Evolutionary conservation across 345 rosid species (phyloP).

Genomic region (Gossypium ekmanianum): DNA sequence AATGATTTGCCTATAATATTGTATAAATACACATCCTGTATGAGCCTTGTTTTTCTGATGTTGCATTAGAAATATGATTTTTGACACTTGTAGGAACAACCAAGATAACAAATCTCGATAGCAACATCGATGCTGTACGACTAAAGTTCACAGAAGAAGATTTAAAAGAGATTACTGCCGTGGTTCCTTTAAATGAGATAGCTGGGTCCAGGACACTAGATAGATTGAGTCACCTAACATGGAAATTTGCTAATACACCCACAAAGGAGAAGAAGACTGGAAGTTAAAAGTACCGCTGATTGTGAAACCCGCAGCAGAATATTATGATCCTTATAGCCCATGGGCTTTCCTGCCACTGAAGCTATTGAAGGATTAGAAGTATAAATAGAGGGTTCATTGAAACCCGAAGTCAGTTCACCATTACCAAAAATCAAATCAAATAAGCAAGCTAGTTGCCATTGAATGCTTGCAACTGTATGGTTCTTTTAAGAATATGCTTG

Average conservation of each 20-base stretch:
- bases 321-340: background rate
- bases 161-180: background rate
- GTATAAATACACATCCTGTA: too few relatives aligned
- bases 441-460: background rate
- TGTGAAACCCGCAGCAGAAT: background rate
- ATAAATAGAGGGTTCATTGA: background rate
- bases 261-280: background rate
- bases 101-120: constrained; percentile 8
- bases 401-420: background rate
- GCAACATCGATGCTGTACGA: constrained; percentile 2
- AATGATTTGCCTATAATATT: background rate
- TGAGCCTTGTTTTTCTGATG: background rate
- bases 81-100: constrained; percentile 5
- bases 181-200: background rate
- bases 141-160: constrained; percentile 8
- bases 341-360: background rate
- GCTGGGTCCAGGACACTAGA: background rate
- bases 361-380: background rate
- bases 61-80: background rate
- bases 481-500: background rate
- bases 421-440: background rate
- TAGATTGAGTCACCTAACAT: background rate
- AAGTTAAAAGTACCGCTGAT: background rate
- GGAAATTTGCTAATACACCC: constrained; percentile 16
- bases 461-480: background rate